Evolutionary conservation across 2,329 filamentous ascomycete species (phyloP), one percentile per base, ranked within the genome.

Genomic region (Tricladium varicosporioides): DNA sequence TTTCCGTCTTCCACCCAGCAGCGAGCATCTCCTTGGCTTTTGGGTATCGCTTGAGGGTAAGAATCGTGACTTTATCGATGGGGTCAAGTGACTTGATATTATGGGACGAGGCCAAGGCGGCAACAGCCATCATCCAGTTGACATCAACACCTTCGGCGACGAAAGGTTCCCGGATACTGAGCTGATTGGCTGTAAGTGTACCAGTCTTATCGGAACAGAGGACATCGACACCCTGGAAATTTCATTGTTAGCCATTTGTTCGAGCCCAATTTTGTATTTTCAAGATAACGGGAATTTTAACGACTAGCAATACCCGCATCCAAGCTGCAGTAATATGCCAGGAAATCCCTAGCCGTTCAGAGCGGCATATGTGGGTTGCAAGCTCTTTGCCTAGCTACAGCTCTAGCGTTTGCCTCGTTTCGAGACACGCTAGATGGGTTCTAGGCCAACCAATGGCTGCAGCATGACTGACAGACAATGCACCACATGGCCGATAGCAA

Each of bases 71-170:
- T 77, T 91, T 91, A 77, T 91, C 87, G 68, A 91, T 91, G 60
- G 87, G 87, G 71, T 91, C 88, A 61, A 91, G 81, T 60, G 87
- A 88, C 77, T 88, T 88, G 76, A 89, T 80, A 77, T 90, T 91
- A 79, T 91, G 87, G 61, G 87, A 90, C 52, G 87, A 90, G 57
- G 87, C 88, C 55, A 91, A 82, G 60, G 87, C 87, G 59, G 88
- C 87, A 59, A 89, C 87, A 63, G 87, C 87, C 87, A 91, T 90
- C 87, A 91, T 90, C 87, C 87, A 91, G 78, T 91, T 88, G 73
- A 90, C 84, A 74, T 90, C 87, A 70, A 89, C 83, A 67, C 87
- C 88, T 73, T 90, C 87, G 60, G 86, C 83, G 58, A 90, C 86
- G 74, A 86, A 91, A 16, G 88, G 88, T 70, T 91, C 88, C 71